Base-by-base conservation (phyloP, 352 stramenopile genomes). In the Blastocystis hominis region DNA sequence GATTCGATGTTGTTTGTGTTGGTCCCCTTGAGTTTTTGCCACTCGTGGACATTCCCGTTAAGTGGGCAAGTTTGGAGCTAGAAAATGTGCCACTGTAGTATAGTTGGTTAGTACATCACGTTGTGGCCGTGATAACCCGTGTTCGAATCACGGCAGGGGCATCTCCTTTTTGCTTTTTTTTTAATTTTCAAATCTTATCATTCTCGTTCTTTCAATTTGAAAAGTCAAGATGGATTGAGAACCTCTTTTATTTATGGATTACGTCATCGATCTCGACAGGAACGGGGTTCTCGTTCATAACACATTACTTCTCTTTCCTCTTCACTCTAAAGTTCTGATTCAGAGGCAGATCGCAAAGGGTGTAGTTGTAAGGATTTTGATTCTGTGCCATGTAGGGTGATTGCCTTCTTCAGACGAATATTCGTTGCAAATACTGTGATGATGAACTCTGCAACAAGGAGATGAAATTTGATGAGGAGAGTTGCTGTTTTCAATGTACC, bases 21-120 rank as follows among this genome's bases (percentile, higher is more conserved):
- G 68, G 24, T 70, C 46, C 24, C 46, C 46, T 13, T 15, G 10
- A 64, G 7, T 3, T 38, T 4, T 64, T 64, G 56, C 3, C 3
- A 64, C 10, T 13, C 3, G 38, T 7, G 3, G 30, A 34, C n/a
- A 64, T 64, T 10, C 56, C 38, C 0, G 42, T 75, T 42, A 80
- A 34, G 34, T 46, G 70, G 36, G 38, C 50, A 34, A 6, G 44
- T 30, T 24, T 42, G 70, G 50, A 68, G 38, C 0, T 10, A 20
- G 50, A 47, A 68, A n/a, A 84, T 30, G 50, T 84, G 72, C 72
- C 72, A 68, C 54, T 63, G 72, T 84, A 84, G 72, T 84, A 84
- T 84, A 84, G 72, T 84, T 84, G 72, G 72, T 84, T 53, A 84
- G 72, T 84, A 84, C 72, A 84, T 84, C 72, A 84, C 72, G 72